Base-by-base conservation (phyloP, 2,329 filamentous ascomycete species). In the Exserohilum rostratum region DNA sequence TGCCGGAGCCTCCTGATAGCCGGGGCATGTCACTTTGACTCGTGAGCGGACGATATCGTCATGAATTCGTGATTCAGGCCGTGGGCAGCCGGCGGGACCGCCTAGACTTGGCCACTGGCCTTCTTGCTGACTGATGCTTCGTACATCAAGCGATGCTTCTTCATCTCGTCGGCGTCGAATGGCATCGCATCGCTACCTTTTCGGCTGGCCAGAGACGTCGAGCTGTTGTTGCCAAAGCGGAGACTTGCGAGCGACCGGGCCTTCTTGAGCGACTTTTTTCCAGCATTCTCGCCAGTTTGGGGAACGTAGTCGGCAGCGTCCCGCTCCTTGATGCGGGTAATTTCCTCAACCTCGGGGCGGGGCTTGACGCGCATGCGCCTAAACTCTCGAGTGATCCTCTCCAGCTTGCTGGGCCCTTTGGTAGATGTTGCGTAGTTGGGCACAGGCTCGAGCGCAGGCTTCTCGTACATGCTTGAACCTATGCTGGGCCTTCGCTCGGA, bases 371-470 rank as follows among this genome's bases (percentile, higher is more conserved):
- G 82, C 71, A 87, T 85, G 61, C 82, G 82, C 58, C 80, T 82
- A 58, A 87, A 76, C 60, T 86, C 85, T 33, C 82, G 79, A 10
- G 83, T 82, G 55, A 87, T 81, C 63, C 82, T 82, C 72, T 87
- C 85, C 10, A 87, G 73, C n/a, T 80, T 78, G 40, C 82, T 85
- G 25, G 68, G 61, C n/a, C 69, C 66, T 52, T 74, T 75, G n/a
- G 55, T 42, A 12, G 64, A 17, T 27, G 62, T 29, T 40, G 65
- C 60, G 12, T 58, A 61, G 25, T 59, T 64, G 15, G 58, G 20
- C 25, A 61, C 58, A 3, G 65, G 56, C 39, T 65, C 60, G 2
- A 65, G 58, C 10, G 60, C 59, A n/a, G 64, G 59, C 46, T 60
- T 64, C 40, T 73, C 72, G 22, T 66, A 62, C 4, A 62, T 44